Conservation (phyloP, 108 stramenopile genomes). For the Heterococcus sp. region DNA sequence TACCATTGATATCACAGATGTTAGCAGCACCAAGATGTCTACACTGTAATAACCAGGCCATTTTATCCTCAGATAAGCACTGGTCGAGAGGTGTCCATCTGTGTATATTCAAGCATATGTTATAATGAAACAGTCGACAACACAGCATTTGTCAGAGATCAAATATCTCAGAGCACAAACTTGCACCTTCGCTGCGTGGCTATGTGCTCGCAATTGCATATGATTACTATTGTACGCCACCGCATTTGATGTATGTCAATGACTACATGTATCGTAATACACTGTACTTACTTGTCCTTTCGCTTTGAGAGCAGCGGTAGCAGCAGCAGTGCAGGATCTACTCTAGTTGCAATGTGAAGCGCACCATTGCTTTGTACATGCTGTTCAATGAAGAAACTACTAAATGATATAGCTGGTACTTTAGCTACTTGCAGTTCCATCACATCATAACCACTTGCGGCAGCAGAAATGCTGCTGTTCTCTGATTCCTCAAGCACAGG, state of each 20-base stretch:
- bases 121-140: not conserved
- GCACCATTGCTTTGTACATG: slow-evolving; percentile 27
- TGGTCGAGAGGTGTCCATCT: slow-evolving; percentile 33
- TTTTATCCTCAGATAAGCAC: slow-evolving; percentile 16
- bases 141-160: not conserved
- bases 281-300: not conserved
- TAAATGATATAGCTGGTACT: slow-evolving; percentile 10
- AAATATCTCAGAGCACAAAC: not conserved
- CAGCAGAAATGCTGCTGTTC: no score
- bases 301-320: slow-evolving; percentile 24
- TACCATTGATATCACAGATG: slow-evolving; percentile 53
- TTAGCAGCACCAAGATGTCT: slow-evolving; percentile 36
- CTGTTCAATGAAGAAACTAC: slow-evolving; percentile 46
- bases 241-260: no score
- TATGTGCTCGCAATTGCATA: not conserved
- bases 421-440: slow-evolving; percentile 38
- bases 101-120: not conserved
- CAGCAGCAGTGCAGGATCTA: slow-evolving; percentile 43
- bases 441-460: not conserved
- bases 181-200: not conserved
- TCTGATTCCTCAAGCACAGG: not conserved
- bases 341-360: slow-evolving; percentile 15
- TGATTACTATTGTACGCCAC: not conserved
- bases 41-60: slow-evolving; percentile 7
- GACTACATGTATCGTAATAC: no score